These are phyloP conservation scores for Cyathus striatus DNA, from an alignment of 768 basidiomycete species.

Conservation along the genomic window DNA sequence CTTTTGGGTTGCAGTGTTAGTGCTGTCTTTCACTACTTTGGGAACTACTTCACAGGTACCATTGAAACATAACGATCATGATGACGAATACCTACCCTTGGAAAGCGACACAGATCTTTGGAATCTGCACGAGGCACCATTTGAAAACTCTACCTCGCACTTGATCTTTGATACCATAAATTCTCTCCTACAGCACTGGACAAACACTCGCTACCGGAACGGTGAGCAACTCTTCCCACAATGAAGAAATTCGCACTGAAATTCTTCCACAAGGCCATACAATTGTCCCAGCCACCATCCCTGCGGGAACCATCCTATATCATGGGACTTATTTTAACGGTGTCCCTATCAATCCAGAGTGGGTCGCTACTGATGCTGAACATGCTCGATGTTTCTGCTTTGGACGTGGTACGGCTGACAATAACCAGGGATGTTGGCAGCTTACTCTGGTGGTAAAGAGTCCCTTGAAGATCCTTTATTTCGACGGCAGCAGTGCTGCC, in stretches of 20 bases:
- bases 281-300: constrained; percentile 14
- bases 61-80: no score
- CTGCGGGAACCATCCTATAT: constrained; percentile 17
- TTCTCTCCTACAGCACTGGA: constrained; percentile 30
- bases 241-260: neutral
- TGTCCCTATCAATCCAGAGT: constrained; percentile 8
- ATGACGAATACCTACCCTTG: no score
- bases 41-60: no score
- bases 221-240: constrained; percentile 18
- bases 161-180: constrained; percentile 27
- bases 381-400: constrained; percentile 7
- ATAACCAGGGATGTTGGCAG: constrained; percentile 13
- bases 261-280: constrained; percentile 7
- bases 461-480: constrained; percentile 29
- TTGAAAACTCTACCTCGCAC: constrained; percentile 6
- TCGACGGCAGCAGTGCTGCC: constrained; percentile 32
- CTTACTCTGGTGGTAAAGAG: constrained; percentile 16
- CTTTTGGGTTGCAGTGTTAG: no score
- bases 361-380: constrained; percentile 15
- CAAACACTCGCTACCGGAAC: constrained; percentile 29
- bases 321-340: constrained; percentile 9
- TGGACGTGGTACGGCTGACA: no score
- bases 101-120: no score
- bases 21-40: no score
- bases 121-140: neutral